Base-by-base conservation (phyloP, 768 basidiomycete species). In the Lentinus tigrinus region DNA sequence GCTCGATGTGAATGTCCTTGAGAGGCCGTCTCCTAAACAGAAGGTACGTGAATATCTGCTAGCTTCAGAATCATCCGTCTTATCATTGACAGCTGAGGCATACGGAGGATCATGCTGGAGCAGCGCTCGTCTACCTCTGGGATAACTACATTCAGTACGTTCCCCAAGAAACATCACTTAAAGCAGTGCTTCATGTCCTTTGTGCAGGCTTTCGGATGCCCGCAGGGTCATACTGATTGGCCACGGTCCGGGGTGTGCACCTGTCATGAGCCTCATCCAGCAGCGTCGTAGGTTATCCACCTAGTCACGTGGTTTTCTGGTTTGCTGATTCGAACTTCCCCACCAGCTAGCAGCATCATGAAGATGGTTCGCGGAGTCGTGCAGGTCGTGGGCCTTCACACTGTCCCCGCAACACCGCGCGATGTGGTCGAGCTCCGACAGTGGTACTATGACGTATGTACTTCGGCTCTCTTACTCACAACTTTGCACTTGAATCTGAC, bases 121-220 rank as follows among this genome's bases (percentile, higher is more conserved):
- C 89, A 27, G 73, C 95, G 23, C 69, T 96, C 57, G 78, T 80
- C 3, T 96, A 98, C 69, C 72, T 98, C 11, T 99, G 97, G 97
- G 96, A 98, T 71, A 96, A 98, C 67, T 95, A 95, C 67, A 78
- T 98, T 60, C 85, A 90, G 95, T 97, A 65, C 58, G 90, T 70
- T 21, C 21, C 48, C 8, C 19, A 23, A 13, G 11, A 14, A 13
- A 23, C 8, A 46, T 24, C 21, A 23, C 43, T 9, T 23, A 8
- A 8, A 9, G 13, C 21, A 9, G 7, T 19, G 19, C 24, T 4
- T 11, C 38, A 9, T 10, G 39, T 14, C 8, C 4, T 9, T 19
- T 38, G 16, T 17, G 44, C 64, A 95, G 93, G 58, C 77, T 96
- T 62, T 88, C 88, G 6, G 79, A 79, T 21, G 90, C 89, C 8